phyloP scores from a whole-genome alignment of 2,329 filamentous ascomycete species.

The Colletotrichum echinochloae region DNA sequence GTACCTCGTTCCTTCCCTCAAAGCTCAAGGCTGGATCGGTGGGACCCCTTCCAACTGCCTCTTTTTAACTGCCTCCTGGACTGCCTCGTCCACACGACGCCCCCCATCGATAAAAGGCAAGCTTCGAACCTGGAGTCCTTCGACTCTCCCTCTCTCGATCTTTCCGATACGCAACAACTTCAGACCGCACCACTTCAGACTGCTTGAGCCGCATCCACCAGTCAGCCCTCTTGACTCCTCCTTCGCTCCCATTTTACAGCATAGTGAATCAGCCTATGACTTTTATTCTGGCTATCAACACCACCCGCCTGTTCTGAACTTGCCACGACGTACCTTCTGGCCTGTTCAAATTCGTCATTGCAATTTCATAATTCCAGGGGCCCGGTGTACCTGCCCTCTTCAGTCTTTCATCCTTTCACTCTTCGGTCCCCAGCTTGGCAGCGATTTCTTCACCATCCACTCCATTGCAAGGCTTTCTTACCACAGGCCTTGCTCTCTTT shows the following conservation, averaged over 20 bases:
- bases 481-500: neutral
- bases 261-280: neutral
- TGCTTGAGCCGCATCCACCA: neutral
- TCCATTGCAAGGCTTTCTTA: neutral
- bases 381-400: neutral
- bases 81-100: neutral
- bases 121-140: neutral
- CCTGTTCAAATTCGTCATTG: conserved; percentile 3
- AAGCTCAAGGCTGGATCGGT: neutral
- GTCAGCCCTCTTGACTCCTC: neutral
- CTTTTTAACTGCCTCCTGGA: neutral
- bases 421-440: neutral
- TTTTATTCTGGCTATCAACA: neutral
- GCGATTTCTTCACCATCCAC: neutral
- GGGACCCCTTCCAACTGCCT: no score
- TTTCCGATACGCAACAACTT: neutral
- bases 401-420: neutral
- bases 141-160: neutral
- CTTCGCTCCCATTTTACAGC: neutral
- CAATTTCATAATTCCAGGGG: conserved; percentile 5
- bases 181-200: neutral
- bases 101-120: neutral
- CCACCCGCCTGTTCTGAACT: neutral
- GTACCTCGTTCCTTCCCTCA: neutral
- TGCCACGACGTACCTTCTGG: neutral